phyloP scores from a whole-genome alignment of 2,329 filamentous ascomycete species.

The Pseudogymnoascus sp. region DNA sequence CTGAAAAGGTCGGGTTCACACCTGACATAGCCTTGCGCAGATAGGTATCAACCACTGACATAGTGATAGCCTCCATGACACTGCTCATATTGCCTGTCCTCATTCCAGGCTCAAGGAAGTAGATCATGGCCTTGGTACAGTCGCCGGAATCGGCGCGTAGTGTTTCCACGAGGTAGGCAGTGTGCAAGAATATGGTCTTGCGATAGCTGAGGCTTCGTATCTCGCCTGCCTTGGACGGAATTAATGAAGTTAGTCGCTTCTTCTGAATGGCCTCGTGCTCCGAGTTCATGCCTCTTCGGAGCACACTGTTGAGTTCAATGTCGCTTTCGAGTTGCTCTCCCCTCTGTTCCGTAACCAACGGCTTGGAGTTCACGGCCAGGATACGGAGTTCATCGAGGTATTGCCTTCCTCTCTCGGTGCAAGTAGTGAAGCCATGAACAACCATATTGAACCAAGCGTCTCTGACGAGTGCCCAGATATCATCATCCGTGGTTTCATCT shows the following conservation, averaged over 20 bases:
- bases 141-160: conserved; percentile 80
- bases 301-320: conserved; percentile 89
- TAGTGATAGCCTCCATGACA: conserved; percentile 57
- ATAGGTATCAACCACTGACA: conserved; percentile 72
- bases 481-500: conserved; percentile 53
- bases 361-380: conserved; percentile 80
- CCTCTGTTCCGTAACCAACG: conserved; percentile 79
- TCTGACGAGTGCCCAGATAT: conserved; percentile 60
- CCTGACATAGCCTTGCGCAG: conserved; percentile 67
- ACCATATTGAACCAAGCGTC: conserved; percentile 99
- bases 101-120: conserved; percentile 91
- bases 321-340: conserved; percentile 90
- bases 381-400: conserved; percentile 71
- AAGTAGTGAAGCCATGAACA: conserved; percentile 79
- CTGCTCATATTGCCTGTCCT: conserved; percentile 55
- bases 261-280: conserved; percentile 77
- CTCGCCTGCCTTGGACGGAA: conserved; percentile 70
- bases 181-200: conserved; percentile 85
- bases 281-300: conserved; percentile 76
- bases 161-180: conserved; percentile 82
- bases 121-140: conserved; percentile 80
- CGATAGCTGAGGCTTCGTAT: conserved; percentile 80
- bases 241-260: conserved; percentile 62
- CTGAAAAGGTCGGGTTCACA: conserved; percentile 71
- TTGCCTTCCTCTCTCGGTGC: conserved; percentile 64